These are phyloP conservation scores for Exophiala oligosperma DNA, from an alignment of 2,329 filamentous ascomycete genomes.

Conservation along the genomic window DNA sequence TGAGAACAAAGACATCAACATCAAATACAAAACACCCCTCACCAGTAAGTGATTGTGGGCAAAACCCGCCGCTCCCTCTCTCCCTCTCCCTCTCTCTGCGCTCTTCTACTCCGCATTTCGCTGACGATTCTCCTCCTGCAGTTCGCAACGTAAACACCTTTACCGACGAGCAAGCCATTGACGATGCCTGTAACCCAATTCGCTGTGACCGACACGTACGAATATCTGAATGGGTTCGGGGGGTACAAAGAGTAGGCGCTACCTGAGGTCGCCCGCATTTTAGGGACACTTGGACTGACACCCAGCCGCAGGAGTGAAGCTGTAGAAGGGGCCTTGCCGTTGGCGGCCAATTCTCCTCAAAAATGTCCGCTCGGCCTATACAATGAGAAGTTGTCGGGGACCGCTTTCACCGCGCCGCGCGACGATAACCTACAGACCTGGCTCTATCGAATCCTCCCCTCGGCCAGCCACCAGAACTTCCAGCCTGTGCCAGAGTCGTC, in stretches of 20 bases:
- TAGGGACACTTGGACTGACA: slow-evolving; percentile 1
- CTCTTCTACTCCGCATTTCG: slow-evolving; percentile 1
- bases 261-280: not conserved
- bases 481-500: slow-evolving; percentile 44
- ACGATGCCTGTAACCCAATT: slow-evolving; percentile 67
- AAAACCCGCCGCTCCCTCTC: not conserved
- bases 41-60: slow-evolving; percentile 24
- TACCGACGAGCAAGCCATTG: slow-evolving; percentile 31
- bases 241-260: slow-evolving; percentile 70
- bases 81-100: too few species aligned
- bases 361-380: slow-evolving; percentile 77
- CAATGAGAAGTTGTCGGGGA: slow-evolving; percentile 75
- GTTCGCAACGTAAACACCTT: slow-evolving; percentile 31
- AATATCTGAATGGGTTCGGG: slow-evolving; percentile 76
- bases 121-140: slow-evolving; percentile 5
- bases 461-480: slow-evolving; percentile 59
- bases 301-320: slow-evolving; percentile 65
- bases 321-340: slow-evolving; percentile 69
- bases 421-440: slow-evolving; percentile 70
- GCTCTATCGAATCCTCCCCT: slow-evolving; percentile 69
- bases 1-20: slow-evolving; percentile 31
- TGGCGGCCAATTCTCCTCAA: slow-evolving; percentile 79
- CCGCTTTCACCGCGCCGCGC: slow-evolving; percentile 69
- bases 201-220: slow-evolving; percentile 66
- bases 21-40: slow-evolving; percentile 32